Base-by-base conservation (phyloP, 495 filamentous ascomycete genomes). In the Penicillium herquei region DNA sequence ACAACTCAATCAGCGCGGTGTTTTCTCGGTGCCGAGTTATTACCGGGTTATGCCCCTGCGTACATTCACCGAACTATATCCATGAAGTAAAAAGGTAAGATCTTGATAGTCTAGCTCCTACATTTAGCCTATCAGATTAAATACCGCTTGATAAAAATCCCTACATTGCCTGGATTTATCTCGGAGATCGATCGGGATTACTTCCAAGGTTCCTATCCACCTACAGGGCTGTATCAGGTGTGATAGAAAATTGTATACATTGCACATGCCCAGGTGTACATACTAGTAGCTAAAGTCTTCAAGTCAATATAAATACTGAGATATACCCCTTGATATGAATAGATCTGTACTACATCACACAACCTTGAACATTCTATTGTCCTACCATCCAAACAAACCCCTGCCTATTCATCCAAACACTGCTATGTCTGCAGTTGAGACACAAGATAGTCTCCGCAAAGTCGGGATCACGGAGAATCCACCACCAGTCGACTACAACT, bases 401-500 rank as follows among this genome's bases (percentile, higher is more conserved):
- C 45, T 16, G 35, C 46, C 34, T 37, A 37, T 26, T 26, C 21
- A 4, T 26, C 21, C 44, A 9, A 37, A 35, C 39, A 40, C 18
- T 14, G 9, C 16, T 10, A 49, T 49, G 37, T 10, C 21, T 33
- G 34, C 30, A 40, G 37, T 49, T 33, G 64, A 71, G 55, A 69
- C 69, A 7, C 43, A 51, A 54, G 60, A 64, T 43, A 61, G 33
- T 16, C 61, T 67, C 13, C 54, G 51, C 48, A 44, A 60, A 18
- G 41, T 31, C 0, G 64, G 66, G 6, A 59, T 71, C 9, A 47
- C 66, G 35, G 62, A 64, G 18, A 58, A 13, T 9, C 50, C 66
- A 4, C 58, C 60, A 10, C 56, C 56, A 9, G 10, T 66, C 7
- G 67, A 70, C 26, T 58, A 56, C 58, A 70, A 69, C 41, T 70